Base-by-base conservation (phyloP, 1,284 basidiomycete genomes). In the Taiwanofungus camphoratus region DNA sequence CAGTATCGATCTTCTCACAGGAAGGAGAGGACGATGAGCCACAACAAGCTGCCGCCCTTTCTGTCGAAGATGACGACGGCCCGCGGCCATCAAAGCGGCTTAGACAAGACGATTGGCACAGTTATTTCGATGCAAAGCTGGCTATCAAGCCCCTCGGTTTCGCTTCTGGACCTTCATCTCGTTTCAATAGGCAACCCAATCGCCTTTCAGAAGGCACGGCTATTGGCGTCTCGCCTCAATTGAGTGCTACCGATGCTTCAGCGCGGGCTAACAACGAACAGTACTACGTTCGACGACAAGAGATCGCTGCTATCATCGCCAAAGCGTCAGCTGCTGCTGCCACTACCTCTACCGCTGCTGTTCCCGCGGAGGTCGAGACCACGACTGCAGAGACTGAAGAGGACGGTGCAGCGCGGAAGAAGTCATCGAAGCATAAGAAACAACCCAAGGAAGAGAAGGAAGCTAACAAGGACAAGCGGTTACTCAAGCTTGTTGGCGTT, bases 401-500 rank as follows among this genome's bases (percentile, higher is more conserved):
- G 53, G 36, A 58, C 54, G 45, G 56, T 54, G 45, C 58, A 50
- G 55, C 48, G 49, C 60, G 58, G 48, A 68, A 61, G 56, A 56
- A 57, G 36, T 52, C 61, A 22, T 62, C 62, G 42, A 67, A 66
- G 48, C 46, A 58, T 26, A 74, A 70, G 57, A 74, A 73, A 54
- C 56, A 64, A 52, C 62, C 72, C 36, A 63, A 68, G 44, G 76
- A 82, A 54, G 76, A 80, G 54, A 78, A 72, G 26, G 78, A 84
- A 55, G 73, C 70, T 8, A 70, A 73, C 45, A 92, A 89, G 69
- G 90, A 94, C 66, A 93, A 90, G 72, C 69, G 78, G 52, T 63
- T 97, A 50, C 64, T 82, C 52, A 92, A 91, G 62, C 73, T 97
- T 18, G 80, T 99, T 6, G 88, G 92, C 18, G 82, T 83, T 12